Evolutionary conservation across 768 basidiomycete genomes (phyloP).

Genomic region (Crepidotus variabilis): DNA sequence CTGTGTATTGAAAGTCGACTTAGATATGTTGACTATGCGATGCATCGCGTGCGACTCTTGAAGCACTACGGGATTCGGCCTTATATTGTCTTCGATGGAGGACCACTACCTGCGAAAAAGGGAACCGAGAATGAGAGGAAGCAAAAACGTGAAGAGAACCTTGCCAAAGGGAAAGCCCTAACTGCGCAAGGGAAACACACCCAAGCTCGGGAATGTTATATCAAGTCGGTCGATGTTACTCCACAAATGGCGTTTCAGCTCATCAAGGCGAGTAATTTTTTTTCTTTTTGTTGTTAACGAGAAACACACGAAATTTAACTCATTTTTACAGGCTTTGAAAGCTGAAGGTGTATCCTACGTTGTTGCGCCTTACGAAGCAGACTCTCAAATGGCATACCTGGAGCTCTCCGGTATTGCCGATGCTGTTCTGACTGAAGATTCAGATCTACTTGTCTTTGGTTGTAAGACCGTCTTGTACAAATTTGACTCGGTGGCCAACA

Average conservation of each 20-base stretch:
- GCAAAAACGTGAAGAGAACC: constrained; percentile 70
- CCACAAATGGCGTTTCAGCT: constrained; percentile 97
- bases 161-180: constrained; percentile 69
- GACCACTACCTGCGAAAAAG: constrained; percentile 91
- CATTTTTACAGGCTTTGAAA: constrained; percentile 61
- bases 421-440: constrained; percentile 96
- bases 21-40: constrained; percentile 95
- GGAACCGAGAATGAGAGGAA: constrained; percentile 82
- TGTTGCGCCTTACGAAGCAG: constrained; percentile 98
- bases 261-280: constrained; percentile 66
- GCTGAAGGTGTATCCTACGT: constrained; percentile 81
- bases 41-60: constrained; percentile 87
- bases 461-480: constrained; percentile 92
- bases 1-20: not conserved
- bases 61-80: constrained; percentile 83
- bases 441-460: constrained; percentile 97
- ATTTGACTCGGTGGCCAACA: constrained; percentile 65
- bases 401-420: constrained; percentile 80
- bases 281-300: no score
- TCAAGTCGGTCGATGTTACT: constrained; percentile 92
- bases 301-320: not conserved
- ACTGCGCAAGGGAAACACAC: constrained; percentile 72
- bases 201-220: constrained; percentile 84
- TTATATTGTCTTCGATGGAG: constrained; percentile 95
- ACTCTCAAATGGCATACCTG: constrained; percentile 92